Conservation (phyloP, 257 asterid genomes). For the Forsythia suspensa region DNA sequence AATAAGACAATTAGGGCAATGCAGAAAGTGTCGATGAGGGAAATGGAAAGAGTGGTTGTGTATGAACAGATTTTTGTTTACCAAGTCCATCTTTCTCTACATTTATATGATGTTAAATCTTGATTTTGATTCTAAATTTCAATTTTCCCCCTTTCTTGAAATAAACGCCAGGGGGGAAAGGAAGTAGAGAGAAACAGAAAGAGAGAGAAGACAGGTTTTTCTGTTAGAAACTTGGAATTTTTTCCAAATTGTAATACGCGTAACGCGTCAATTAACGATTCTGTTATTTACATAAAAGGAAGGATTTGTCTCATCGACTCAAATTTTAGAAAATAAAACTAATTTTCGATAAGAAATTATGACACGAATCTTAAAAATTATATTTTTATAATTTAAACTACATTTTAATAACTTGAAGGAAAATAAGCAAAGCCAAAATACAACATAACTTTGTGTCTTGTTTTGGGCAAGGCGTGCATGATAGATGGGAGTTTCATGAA, state of each 20-base stretch:
- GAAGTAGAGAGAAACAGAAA: slow-evolving; percentile 3
- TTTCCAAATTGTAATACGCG: slow-evolving; percentile 21
- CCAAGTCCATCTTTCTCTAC: slow-evolving; percentile 14
- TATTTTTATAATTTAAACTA: too few relatives aligned
- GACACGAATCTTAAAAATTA: too few relatives aligned
- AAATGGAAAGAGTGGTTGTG: slow-evolving; percentile 21
- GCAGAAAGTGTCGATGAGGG: slow-evolving; percentile 2
- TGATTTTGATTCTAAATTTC: slow-evolving; percentile 24
- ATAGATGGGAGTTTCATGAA: neutral
- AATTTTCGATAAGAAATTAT: too few relatives aligned
- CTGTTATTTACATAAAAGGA: neutral
- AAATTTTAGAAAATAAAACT: too few relatives aligned
- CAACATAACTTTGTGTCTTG: too few relatives aligned
- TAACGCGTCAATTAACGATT: neutral
- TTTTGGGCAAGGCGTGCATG: neutral
- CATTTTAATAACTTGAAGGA: too few relatives aligned
- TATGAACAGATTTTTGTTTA: neutral
- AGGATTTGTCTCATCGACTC: too few relatives aligned
- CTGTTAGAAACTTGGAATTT: slow-evolving; percentile 32
- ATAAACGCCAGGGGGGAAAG: slow-evolving; percentile 13
- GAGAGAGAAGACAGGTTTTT: slow-evolving; percentile 38
- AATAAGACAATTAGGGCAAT: slow-evolving; percentile 16
- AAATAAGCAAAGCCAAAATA: too few relatives aligned
- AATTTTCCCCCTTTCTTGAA: slow-evolving; percentile 18
- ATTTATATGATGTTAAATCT: neutral